Conservation (phyloP, 768 basidiomycete species). For the Phaeotremella fagi region DNA sequence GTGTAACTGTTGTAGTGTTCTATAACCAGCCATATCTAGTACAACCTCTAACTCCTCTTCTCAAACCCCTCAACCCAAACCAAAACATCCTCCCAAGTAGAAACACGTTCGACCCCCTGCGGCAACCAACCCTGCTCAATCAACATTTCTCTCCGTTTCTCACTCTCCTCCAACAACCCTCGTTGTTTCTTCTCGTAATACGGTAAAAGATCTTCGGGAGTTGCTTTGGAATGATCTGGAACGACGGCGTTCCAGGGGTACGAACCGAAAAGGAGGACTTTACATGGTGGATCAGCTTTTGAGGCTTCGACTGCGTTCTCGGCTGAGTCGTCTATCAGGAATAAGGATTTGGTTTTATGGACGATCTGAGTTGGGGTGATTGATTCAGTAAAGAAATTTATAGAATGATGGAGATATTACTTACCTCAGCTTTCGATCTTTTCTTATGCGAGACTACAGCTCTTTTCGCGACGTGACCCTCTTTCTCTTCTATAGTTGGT, state of each 20-base stretch:
- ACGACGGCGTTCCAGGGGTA: slow-evolving; percentile 71
- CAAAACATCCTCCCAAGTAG: slow-evolving; percentile 59
- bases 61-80: slow-evolving; percentile 29
- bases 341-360: slow-evolving; percentile 58
- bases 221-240: slow-evolving; percentile 10
- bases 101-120: slow-evolving; percentile 56
- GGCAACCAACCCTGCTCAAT: slow-evolving; percentile 53
- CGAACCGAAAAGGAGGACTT: slow-evolving; percentile 67
- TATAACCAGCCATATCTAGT: no score
- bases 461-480: slow-evolving; percentile 32
- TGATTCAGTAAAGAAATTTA: background rate
- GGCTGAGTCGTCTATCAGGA: slow-evolving; percentile 74
- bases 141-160: slow-evolving; percentile 57
- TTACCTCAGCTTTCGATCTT: slow-evolving; percentile 63
- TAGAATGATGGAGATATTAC: slow-evolving; percentile 13
- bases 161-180: slow-evolving; percentile 50
- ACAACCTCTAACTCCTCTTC: no score
- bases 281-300: slow-evolving; percentile 54
- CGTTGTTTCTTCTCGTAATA: slow-evolving; percentile 33
- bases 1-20: no score
- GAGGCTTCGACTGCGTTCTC: slow-evolving; percentile 68
- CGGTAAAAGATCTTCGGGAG: slow-evolving; percentile 29
- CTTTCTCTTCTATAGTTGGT: slow-evolving; percentile 50
- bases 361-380: slow-evolving; percentile 55
- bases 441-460: slow-evolving; percentile 51